Evolutionary conservation across 257 asterid species (phyloP), one percentile per base, ranked within the genome.

Genomic region (Mitragyna speciosa): DNA sequence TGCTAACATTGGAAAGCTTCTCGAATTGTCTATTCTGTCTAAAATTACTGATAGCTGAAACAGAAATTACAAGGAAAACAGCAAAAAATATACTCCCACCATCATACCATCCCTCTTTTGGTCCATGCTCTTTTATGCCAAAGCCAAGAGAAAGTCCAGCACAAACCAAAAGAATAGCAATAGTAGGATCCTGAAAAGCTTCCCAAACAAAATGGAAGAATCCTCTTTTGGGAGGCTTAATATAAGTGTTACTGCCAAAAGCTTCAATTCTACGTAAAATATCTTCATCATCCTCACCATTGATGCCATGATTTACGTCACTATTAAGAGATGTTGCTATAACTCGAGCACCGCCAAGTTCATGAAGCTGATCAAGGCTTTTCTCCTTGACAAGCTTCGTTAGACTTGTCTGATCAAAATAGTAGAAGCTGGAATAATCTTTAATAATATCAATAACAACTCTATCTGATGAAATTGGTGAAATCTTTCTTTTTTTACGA

Each of bases 1-100:
- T 78, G 79, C 89, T 83, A 26, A 77, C 79, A 20, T 80, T 73
- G 0, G 89, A 83, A 28, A 83, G 84, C 76, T 83, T 81, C 61
- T 75, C 84, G 20, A 82, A 85, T 45, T 87, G 91, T 30, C 74
- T 75, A 68, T 77, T 78, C 76, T 84, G 86, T 73, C 88, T 79
- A n/a, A 85, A 87, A 22, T 85, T 72, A 22, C 88, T 83, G 1
- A 73, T 14, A 2, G 87, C 80, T 14, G 91, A 83, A 80, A 87
- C 87, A 33, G 80, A 69, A 0, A 87, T 80, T 48, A 82, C 87
- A 33, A 84, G 87, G 47, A 85, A 82, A 20, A 83, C 85, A 2
- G 89, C 90, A 14, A 81, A 76, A 67, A 83, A 81, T 31, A 80
- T 85, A 70, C 89, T 83, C 72, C 87, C 87, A 54, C 90, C 90